Conservation (phyloP, 164 flowering plant genomes). For the Chimonanthus salicifolius region DNA sequence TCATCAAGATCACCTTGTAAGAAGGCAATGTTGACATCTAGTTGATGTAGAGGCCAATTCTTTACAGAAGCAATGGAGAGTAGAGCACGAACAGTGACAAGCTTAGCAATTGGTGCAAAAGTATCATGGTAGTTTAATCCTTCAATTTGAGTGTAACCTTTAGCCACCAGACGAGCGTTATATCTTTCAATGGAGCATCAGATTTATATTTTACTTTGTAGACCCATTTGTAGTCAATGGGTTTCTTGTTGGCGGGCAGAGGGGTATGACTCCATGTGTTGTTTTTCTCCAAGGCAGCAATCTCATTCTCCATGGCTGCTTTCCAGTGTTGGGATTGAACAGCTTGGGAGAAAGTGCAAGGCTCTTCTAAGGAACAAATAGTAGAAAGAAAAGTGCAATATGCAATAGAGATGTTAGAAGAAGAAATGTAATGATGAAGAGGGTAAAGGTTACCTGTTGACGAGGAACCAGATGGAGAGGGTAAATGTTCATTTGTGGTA, state of each 20-base stretch:
- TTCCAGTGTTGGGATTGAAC: not conserved
- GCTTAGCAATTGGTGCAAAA: too few species aligned
- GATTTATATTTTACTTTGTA: not conserved
- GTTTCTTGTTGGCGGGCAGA: not conserved
- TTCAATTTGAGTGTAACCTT: not conserved
- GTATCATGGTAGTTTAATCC: not conserved
- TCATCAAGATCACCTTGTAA: not conserved
- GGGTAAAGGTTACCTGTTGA: too few species aligned
- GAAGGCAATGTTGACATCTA: not conserved
- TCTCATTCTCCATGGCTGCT: not conserved
- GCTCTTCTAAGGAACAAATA: not conserved
- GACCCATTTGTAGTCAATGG: not conserved
- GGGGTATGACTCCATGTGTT: not conserved
- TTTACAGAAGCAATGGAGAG: not conserved
- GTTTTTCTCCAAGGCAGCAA: not conserved
- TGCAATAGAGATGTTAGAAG: not conserved
- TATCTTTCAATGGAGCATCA: not conserved
- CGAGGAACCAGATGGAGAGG: too few species aligned
- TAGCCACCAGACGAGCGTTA: not conserved
- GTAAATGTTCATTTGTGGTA: too few species aligned
- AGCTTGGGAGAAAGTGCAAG: not conserved
- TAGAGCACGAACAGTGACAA: not conserved
- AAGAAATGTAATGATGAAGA: not conserved
- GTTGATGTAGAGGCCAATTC: conserved; percentile 3
- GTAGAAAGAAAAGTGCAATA: not conserved